A percentile compares a stretch with the other conserved stretches of the same genome.
Evolutionary conservation across 2,329 filamentous ascomycete species (phyloP).

Genomic region (Dactylellina leptospora): DNA sequence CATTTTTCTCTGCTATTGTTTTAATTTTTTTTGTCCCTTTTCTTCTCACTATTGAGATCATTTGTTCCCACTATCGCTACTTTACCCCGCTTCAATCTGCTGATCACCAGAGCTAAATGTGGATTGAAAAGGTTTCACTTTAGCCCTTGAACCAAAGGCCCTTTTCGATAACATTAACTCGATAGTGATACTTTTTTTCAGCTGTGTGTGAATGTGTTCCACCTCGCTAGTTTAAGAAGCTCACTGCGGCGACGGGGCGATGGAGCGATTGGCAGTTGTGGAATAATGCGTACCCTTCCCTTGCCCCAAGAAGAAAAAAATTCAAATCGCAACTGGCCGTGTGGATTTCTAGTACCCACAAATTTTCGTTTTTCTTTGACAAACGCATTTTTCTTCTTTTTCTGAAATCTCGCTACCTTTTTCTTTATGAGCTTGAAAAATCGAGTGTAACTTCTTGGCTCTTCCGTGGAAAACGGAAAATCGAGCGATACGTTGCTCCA

Average conservation of each 20-base stretch:
- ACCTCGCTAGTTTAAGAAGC: conserved; percentile 33
- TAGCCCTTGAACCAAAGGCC: background rate
- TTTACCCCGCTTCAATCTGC: conserved; percentile 44
- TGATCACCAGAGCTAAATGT: conserved; percentile 22
- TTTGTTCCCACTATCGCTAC: conserved; percentile 3
- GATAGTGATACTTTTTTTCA: conserved; percentile 7
- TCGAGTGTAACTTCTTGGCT: conserved; percentile 7
- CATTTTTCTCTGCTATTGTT: background rate
- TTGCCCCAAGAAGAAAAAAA: too few species aligned
- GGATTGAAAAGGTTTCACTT: conserved; percentile 26
- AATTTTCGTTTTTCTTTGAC: too few species aligned
- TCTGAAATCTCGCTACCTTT: too few species aligned
- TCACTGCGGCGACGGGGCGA: conserved; percentile 14
- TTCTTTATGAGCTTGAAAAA: too few species aligned
- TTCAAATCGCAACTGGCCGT: too few species aligned
- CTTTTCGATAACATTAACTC: conserved; percentile 33
- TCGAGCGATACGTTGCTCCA: conserved; percentile 32
- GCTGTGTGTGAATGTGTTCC: conserved; percentile 8
- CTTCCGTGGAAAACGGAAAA: conserved; percentile 30
- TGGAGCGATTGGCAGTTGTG: conserved; percentile 14
- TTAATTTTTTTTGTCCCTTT: conserved; percentile 9
- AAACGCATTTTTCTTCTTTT: too few species aligned
- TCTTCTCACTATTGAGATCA: background rate
- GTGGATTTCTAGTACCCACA: too few species aligned
- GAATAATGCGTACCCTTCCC: conserved; percentile 9